Percentiles rank a stretch among this genome's conserved stretches.
Evolutionary conservation across 2,329 filamentous ascomycete species (phyloP).

Genomic region (Beauveria scarabaeidicola): DNA sequence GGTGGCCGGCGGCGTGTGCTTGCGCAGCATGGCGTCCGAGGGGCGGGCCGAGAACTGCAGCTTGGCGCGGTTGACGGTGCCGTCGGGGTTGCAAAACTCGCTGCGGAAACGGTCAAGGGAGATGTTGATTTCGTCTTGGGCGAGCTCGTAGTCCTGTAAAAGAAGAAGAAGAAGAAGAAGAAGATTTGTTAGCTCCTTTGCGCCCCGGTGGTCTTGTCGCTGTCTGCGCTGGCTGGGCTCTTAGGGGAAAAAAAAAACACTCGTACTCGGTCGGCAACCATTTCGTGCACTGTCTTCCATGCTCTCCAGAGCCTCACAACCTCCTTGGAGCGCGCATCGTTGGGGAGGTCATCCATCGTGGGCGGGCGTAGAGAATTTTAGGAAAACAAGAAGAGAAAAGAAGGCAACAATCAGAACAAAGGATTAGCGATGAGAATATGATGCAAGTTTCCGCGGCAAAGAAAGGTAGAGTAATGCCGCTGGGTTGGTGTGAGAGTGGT

Average conservation of each 20-base stretch:
- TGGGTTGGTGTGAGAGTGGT: not conserved
- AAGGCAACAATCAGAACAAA: not conserved
- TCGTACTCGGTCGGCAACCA: conserved; percentile 82
- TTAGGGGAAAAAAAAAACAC: not conserved
- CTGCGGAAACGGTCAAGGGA: conserved; percentile 71
- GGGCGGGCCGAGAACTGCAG: conserved; percentile 87
- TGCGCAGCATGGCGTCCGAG: conserved; percentile 72
- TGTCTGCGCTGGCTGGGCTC: not conserved
- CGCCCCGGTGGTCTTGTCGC: not conserved
- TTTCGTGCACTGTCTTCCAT: conserved; percentile 88
- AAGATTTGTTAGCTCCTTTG: not conserved
- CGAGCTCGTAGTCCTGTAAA: conserved; percentile 78
- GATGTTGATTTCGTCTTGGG: conserved; percentile 82
- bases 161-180: conserved; percentile 11
- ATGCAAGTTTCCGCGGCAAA: not conserved
- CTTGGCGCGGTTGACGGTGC: conserved; percentile 65
- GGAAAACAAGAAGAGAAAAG: not conserved
- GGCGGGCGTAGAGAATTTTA: not conserved
- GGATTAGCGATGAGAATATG: not conserved
- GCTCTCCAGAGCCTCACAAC: conserved; percentile 78
- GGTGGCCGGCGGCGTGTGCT: conserved; percentile 68
- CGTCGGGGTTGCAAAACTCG: conserved; percentile 64
- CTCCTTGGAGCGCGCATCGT: conserved; percentile 43
- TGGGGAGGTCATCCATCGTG: conserved; percentile 35
- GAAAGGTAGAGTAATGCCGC: not conserved